phyloP scores from a whole-genome alignment of 2,329 filamentous ascomycete genomes.

The Zasmidium citrigriseum region DNA sequence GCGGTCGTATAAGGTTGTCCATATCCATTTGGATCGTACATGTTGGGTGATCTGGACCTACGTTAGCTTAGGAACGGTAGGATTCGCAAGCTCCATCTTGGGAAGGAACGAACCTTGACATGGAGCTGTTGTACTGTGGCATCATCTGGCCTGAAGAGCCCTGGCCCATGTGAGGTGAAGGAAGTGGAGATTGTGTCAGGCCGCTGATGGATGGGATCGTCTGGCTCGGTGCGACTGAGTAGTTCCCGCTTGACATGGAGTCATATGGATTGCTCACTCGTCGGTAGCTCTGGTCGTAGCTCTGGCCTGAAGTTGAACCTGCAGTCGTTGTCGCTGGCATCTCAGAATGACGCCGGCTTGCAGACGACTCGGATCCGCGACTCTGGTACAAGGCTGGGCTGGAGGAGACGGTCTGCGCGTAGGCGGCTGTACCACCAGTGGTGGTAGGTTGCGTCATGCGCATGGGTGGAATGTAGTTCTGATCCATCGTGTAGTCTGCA shows the following conservation, averaged over 20 bases:
- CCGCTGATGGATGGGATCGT: slow-evolving; percentile 36
- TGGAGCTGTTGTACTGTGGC: slow-evolving; percentile 27
- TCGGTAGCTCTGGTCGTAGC: slow-evolving; percentile 28
- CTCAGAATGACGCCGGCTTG: slow-evolving; percentile 28
- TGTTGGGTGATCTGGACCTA: slow-evolving; percentile 30
- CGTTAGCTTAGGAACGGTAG: slow-evolving; percentile 6
- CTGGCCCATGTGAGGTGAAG: slow-evolving; percentile 31
- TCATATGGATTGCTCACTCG: slow-evolving; percentile 34
- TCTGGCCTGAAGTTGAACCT: slow-evolving; percentile 11
- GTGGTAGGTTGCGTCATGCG: slow-evolving; percentile 32
- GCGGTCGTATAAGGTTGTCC: slow-evolving; percentile 29
- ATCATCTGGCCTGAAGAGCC: slow-evolving; percentile 20
- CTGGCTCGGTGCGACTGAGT: slow-evolving; percentile 30
- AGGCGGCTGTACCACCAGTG: slow-evolving; percentile 26
- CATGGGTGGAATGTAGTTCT: slow-evolving; percentile 36
- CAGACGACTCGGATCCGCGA: slow-evolving; percentile 20
- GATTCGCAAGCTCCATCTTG: neutral
- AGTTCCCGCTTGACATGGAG: slow-evolving; percentile 20
- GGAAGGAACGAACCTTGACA: slow-evolving; percentile 26
- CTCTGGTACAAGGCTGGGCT: slow-evolving; percentile 35
- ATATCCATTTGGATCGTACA: slow-evolving; percentile 33
- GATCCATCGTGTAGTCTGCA: slow-evolving; percentile 34
- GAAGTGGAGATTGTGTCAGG: slow-evolving; percentile 35
- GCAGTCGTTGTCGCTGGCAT: slow-evolving; percentile 22
- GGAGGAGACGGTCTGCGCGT: slow-evolving; percentile 30